These are phyloP conservation scores for Stylosanthes scabra DNA, from an alignment of 331 rosid species.

Conservation along the genomic window DNA sequence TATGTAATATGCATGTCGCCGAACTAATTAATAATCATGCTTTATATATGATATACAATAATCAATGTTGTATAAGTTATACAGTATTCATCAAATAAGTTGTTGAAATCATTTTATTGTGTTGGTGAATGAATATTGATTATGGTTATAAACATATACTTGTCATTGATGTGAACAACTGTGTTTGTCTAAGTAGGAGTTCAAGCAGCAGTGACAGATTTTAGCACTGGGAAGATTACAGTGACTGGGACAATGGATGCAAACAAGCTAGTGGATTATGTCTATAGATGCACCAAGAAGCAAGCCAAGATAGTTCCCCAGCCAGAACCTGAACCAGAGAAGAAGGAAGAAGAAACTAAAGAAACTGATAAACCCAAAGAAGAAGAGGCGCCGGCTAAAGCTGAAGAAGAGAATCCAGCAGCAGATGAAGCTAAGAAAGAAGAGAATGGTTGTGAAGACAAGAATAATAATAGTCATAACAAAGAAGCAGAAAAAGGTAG, in stretches of 20 bases:
- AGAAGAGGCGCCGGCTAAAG: not conserved
- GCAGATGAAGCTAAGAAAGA: slow-evolving; percentile 26
- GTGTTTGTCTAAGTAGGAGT: slow-evolving; percentile 57
- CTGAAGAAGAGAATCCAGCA: slow-evolving; percentile 22
- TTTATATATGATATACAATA: slow-evolving; percentile 15
- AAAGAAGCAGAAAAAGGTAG: slow-evolving; percentile 37
- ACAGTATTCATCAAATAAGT: too few relatives aligned
- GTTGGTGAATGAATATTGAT: too few relatives aligned
- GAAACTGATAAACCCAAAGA: not conserved
- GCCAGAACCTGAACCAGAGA: slow-evolving; percentile 55
- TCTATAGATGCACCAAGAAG: slow-evolving; percentile 79
- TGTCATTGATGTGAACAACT: slow-evolving; percentile 18
- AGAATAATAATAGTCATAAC: slow-evolving; percentile 25
- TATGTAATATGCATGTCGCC: not conserved
- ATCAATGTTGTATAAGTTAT: too few relatives aligned
- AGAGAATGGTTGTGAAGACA: slow-evolving; percentile 29
- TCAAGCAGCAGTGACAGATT: slow-evolving; percentile 68
- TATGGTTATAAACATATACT: not conserved
- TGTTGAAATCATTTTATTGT: too few relatives aligned
- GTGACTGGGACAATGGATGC: slow-evolving; percentile 91
- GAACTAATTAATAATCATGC: slow-evolving; percentile 7
- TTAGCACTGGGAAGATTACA: slow-evolving; percentile 68
- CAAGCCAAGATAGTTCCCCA: slow-evolving; percentile 73
- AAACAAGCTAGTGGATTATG: slow-evolving; percentile 77
- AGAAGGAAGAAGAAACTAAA: slow-evolving; percentile 7